phyloP scores from a whole-genome alignment of 257 asterid species.

The Apocynum venetum region DNA sequence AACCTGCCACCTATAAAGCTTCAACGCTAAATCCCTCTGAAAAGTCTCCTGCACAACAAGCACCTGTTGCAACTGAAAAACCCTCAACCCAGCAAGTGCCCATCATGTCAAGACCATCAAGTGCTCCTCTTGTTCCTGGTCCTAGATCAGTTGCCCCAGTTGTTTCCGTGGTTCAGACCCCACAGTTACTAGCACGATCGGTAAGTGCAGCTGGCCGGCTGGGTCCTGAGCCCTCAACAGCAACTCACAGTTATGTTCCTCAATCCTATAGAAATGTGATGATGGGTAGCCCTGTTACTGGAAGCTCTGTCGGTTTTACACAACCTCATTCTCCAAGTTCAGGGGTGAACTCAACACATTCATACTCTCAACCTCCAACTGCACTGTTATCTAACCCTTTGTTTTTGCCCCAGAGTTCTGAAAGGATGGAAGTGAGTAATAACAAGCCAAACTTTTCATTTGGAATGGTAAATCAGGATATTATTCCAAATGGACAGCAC shows the following conservation, averaged over 20 bases:
- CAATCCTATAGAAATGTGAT: slow-evolving; percentile 87
- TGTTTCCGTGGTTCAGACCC: slow-evolving; percentile 49
- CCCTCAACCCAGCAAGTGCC: slow-evolving; percentile 36
- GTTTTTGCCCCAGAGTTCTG: slow-evolving; percentile 43
- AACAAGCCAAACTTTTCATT: slow-evolving; percentile 46
- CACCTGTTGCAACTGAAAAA: slow-evolving; percentile 36
- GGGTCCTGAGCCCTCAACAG: slow-evolving; percentile 55
- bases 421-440: slow-evolving; percentile 43
- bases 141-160: slow-evolving; percentile 48
- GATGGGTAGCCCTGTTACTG: slow-evolving; percentile 49
- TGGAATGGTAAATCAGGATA: slow-evolving; percentile 49
- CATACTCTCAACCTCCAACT: slow-evolving; percentile 45
- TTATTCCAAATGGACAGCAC: slow-evolving; percentile 39
- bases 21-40: slow-evolving; percentile 32
- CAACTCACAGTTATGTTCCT: slow-evolving; percentile 51
- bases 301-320: slow-evolving; percentile 40
- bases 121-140: slow-evolving; percentile 67
- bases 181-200: slow-evolving; percentile 63
- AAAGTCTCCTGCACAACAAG: slow-evolving; percentile 35
- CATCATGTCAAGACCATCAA: slow-evolving; percentile 69
- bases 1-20: slow-evolving; percentile 34
- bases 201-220: slow-evolving; percentile 74
- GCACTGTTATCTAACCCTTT: slow-evolving; percentile 39
- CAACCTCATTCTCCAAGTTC: slow-evolving; percentile 49
- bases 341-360: slow-evolving; percentile 35